A percentile compares a stretch with the other conserved stretches of the same genome.
phyloP scores from a whole-genome alignment of 2,329 filamentous ascomycete species.

The Ceratocystis harringtonii region DNA sequence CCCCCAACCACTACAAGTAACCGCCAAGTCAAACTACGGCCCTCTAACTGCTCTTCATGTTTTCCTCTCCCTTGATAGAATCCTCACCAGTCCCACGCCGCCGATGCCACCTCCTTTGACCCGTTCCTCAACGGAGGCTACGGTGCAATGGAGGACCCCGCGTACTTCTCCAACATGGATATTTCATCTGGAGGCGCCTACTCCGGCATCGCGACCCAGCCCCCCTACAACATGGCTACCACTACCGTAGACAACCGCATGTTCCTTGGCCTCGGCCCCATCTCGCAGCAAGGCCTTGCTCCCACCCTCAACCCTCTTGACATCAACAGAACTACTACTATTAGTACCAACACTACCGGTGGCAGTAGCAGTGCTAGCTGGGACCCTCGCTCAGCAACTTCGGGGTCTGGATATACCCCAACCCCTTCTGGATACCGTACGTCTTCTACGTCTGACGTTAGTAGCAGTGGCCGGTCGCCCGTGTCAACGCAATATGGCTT shows the following conservation, averaged over 20 bases:
- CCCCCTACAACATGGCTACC: slow-evolving; percentile 3
- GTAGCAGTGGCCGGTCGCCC: slow-evolving; percentile 3
- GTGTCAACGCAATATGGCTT: slow-evolving; percentile 2
- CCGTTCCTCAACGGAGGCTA: not conserved
- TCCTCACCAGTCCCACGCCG: not conserved
- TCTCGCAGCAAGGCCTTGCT: not conserved
- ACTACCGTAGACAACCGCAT: not conserved
- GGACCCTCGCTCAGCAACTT: slow-evolving; percentile 1
- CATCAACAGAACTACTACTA: slow-evolving; percentile 1
- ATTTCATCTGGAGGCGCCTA: not conserved
- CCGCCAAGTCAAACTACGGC: not conserved
- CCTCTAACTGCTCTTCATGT: not conserved
- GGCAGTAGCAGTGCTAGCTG: not conserved
- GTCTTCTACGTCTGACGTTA: slow-evolving; percentile 5
- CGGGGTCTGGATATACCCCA: not conserved
- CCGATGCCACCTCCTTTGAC: slow-evolving; percentile 2
- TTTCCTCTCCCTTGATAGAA: not conserved
- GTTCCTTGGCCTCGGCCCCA: slow-evolving; percentile 4
- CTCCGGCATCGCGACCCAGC: not conserved
- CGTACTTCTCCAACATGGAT: not conserved
- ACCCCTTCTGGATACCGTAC: slow-evolving; percentile 7
- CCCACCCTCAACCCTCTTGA: slow-evolving; percentile 7
- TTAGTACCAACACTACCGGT: not conserved
- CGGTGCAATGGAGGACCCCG: not conserved
- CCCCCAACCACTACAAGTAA: not conserved